These are phyloP conservation scores for Kwoniella botswanensis DNA, from an alignment of 768 basidiomycete species.

Conservation along the genomic window DNA sequence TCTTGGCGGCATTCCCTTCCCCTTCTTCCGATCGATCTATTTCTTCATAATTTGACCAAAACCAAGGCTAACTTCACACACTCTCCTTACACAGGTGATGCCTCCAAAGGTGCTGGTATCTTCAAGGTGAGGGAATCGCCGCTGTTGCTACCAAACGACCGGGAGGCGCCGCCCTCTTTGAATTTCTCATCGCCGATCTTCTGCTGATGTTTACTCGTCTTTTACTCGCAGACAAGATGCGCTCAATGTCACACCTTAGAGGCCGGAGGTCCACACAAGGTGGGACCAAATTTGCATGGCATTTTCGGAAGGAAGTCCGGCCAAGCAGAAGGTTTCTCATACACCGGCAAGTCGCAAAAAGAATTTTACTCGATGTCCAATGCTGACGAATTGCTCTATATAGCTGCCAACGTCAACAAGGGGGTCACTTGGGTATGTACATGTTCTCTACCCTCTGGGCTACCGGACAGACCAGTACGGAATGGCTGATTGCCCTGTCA, in stretches of 20 bases:
- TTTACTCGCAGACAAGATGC: no score
- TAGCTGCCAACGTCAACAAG: slow-evolving; percentile 89
- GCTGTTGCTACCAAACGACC: slow-evolving; percentile 48
- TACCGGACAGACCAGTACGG: background rate
- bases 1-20: slow-evolving; percentile 9
- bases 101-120: slow-evolving; percentile 85
- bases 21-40: slow-evolving; percentile 5
- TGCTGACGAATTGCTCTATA: no score
- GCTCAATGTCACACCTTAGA: no score
- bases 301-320: slow-evolving; percentile 71
- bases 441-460: background rate
- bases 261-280: slow-evolving; percentile 58
- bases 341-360: slow-evolving; percentile 63
- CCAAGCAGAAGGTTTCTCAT: slow-evolving; percentile 81
- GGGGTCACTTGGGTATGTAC: slow-evolving; percentile 72
- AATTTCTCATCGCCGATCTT: background rate
- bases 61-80: background rate
- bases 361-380: background rate
- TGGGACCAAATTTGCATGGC: slow-evolving; percentile 96
- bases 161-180: background rate
- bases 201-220: background rate
- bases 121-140: slow-evolving; percentile 75
- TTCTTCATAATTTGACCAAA: background rate
- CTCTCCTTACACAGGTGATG: slow-evolving; percentile 67
- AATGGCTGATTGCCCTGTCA: slow-evolving; percentile 22